phyloP scores from a whole-genome alignment of 2,329 filamentous ascomycete species.

The Botrytis tulipae region DNA sequence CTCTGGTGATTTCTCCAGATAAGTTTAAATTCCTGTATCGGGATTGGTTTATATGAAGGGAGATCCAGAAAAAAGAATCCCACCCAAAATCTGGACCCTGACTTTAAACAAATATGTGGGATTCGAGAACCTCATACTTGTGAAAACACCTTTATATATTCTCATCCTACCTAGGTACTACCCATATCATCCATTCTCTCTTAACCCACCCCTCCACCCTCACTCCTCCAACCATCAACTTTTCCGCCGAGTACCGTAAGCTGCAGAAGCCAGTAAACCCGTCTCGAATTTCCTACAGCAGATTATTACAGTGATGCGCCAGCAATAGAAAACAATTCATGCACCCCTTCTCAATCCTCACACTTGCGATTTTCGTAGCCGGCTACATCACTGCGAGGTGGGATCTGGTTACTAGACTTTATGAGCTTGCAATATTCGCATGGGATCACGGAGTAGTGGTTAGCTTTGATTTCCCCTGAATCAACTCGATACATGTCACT shows the following conservation, averaged over 20 bases:
- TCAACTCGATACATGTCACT: slow-evolving; percentile 18
- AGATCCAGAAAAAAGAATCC: slow-evolving; percentile 15
- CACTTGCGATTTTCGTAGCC: slow-evolving; percentile 97
- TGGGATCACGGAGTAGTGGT: slow-evolving; percentile 99
- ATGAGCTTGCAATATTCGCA: slow-evolving; percentile 95
- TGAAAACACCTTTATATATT: not conserved
- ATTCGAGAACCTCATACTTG: slow-evolving; percentile 7
- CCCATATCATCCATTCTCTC: not conserved
- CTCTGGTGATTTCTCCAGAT: slow-evolving; percentile 5
- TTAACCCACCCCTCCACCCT: not conserved
- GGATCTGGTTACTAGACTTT: slow-evolving; percentile 94
- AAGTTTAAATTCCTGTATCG: slow-evolving; percentile 22
- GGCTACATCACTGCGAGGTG: slow-evolving; percentile 99
- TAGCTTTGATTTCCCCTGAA: slow-evolving; percentile 29
- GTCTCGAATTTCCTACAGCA: not conserved
- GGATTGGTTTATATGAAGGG: slow-evolving; percentile 1
- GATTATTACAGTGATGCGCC: slow-evolving; percentile 31
- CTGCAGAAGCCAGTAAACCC: not conserved
- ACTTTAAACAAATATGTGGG: slow-evolving; percentile 11
- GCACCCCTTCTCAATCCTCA: slow-evolving; percentile 97
- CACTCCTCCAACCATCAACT: not conserved
- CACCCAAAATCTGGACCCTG: slow-evolving; percentile 16
- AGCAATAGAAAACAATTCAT: slow-evolving; percentile 51
- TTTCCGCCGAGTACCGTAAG: not conserved
- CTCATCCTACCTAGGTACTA: not conserved